Conservation (phyloP, 2,329 filamentous ascomycete genomes). For the Pyricularia sp. region DNA sequence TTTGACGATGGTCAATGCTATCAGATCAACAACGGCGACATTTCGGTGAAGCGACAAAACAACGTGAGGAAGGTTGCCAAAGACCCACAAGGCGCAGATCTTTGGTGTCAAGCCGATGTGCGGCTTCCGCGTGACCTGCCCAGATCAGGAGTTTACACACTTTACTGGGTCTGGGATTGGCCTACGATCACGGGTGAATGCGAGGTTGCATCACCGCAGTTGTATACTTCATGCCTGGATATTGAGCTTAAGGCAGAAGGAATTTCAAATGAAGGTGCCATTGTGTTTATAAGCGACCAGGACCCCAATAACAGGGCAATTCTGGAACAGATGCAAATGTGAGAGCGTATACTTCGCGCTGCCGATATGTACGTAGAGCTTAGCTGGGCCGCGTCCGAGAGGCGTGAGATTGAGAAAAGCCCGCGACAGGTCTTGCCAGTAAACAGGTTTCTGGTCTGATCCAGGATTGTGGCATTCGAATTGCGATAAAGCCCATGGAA, state of each 20-base stretch:
- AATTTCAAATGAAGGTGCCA: background rate
- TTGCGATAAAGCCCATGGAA: background rate
- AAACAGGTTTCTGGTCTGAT: background rate
- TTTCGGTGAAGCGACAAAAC: background rate
- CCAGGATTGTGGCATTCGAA: background rate
- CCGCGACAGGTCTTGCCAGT: background rate
- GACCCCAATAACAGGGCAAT: background rate
- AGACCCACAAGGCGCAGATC: constrained; percentile 31
- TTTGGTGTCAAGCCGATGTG: constrained; percentile 77
- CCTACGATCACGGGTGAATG: constrained; percentile 38
- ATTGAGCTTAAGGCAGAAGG: background rate
- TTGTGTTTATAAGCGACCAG: background rate
- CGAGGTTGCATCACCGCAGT: background rate
- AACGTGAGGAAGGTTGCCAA: background rate
- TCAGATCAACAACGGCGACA: background rate
- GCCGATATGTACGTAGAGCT: background rate
- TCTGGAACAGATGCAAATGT: background rate
- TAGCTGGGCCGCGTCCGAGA: background rate
- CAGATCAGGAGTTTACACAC: constrained; percentile 30
- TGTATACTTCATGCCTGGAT: background rate
- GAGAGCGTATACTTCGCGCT: background rate
- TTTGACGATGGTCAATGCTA: constrained; percentile 83
- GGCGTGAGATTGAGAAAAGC: background rate
- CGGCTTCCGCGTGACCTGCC: constrained; percentile 58
- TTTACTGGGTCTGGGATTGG: constrained; percentile 99